Evolutionary conservation across 345 rosid species (phyloP).

Genomic region (Rhodamnia rubescens): DNA sequence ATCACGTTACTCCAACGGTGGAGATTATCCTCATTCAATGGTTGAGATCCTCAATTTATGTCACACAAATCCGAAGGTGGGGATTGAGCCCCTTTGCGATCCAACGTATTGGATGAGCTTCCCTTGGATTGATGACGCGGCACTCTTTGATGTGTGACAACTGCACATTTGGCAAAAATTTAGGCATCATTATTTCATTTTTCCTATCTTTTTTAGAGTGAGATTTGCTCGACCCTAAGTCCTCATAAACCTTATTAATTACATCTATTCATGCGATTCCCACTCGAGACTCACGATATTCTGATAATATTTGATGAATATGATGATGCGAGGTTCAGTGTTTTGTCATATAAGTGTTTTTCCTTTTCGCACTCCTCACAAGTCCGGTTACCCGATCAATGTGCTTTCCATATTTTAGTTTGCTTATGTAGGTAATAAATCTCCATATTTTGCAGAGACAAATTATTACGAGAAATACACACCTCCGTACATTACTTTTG

Average conservation of each 20-base stretch:
- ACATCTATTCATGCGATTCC: neutral
- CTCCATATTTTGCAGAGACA: neutral
- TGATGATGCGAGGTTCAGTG: neutral
- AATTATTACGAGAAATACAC: neutral
- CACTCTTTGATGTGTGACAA: too few species aligned
- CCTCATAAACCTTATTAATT: neutral
- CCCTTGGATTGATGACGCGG: too few species aligned
- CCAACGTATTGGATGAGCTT: too few species aligned
- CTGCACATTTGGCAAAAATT: too few species aligned
- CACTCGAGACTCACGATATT: neutral
- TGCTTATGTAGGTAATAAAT: neutral
- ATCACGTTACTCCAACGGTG: too few species aligned
- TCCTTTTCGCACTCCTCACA: neutral
- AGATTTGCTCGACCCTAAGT: neutral
- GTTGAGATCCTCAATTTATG: too few species aligned
- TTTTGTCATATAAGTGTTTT: neutral
- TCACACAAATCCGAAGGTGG: too few species aligned
- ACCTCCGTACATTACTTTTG: neutral
- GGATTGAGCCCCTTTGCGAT: too few species aligned
- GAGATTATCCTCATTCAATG: too few species aligned
- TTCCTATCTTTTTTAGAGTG: neutral
- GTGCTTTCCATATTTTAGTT: neutral
- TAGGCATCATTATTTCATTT: neutral
- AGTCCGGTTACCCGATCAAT: too few species aligned
- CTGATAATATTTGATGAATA: neutral